phyloP scores from a whole-genome alignment of 148 eudicot species.

The Rhododendron griersonianum region DNA sequence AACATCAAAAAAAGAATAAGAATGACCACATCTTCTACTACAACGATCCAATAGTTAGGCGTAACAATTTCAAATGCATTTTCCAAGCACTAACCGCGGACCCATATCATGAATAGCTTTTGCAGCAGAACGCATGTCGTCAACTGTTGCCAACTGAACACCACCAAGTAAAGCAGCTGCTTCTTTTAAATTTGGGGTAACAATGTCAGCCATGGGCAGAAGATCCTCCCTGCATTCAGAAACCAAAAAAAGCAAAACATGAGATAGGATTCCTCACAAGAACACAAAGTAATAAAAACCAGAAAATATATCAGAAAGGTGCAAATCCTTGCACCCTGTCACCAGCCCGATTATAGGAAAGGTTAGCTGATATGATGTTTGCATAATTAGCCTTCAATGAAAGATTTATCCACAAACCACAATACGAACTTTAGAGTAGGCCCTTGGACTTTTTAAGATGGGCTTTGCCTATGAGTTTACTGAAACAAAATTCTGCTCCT shows the following conservation, averaged over 20 bases:
- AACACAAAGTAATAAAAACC: background rate
- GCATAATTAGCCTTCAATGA: background rate
- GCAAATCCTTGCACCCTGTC: background rate
- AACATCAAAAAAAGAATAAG: background rate
- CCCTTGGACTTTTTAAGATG: background rate
- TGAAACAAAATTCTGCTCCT: background rate
- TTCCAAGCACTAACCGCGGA: constrained; percentile 50
- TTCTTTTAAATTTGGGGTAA: constrained; percentile 89
- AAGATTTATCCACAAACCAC: background rate
- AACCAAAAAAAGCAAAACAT: background rate
- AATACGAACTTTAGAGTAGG: background rate
- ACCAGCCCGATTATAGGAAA: background rate
- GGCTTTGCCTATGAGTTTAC: background rate
- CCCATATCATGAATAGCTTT: constrained; percentile 77
- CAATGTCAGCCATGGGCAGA: constrained; percentile 76
- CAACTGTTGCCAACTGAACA: constrained; percentile 51
- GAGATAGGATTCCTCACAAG: background rate
- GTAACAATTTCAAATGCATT: background rate
- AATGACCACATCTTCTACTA: background rate
- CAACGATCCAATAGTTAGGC: background rate
- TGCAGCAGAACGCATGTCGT: constrained; percentile 90
- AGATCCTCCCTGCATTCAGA: constrained; percentile 55
- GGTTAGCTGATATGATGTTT: background rate
- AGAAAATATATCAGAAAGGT: background rate
- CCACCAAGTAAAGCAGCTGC: constrained; percentile 86